A percentile compares a stretch with the other conserved stretches of the same genome.
Evolutionary conservation across 2,329 filamentous ascomycete genomes (phyloP).

Genomic region (Bipolaris victoriae): DNA sequence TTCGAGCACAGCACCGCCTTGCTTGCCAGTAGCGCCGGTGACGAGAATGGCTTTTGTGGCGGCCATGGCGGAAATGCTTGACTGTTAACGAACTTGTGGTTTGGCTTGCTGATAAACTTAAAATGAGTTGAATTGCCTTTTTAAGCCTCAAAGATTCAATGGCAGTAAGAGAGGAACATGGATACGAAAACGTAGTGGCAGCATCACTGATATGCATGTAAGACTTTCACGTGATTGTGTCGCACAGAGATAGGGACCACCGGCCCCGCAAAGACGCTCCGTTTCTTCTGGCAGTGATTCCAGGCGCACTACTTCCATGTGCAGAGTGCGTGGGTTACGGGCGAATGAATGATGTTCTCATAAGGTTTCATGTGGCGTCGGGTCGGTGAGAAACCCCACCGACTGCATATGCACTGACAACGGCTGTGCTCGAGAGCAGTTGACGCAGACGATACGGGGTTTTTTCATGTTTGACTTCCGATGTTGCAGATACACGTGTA

Average conservation of each 20-base stretch:
- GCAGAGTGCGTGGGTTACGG: background rate
- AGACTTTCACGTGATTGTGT: conserved; percentile 1
- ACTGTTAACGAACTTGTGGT: conserved; percentile 9
- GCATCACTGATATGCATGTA: conserved; percentile 8
- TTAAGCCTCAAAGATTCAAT: background rate
- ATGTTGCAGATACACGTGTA: background rate
- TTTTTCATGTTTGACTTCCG: conserved; percentile 3
- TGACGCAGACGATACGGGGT: background rate
- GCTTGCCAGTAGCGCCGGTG: conserved; percentile 56
- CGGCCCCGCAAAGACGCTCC: conserved; percentile 16
- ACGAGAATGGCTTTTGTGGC: conserved; percentile 52
- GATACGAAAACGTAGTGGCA: background rate
- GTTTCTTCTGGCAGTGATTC: conserved; percentile 8
- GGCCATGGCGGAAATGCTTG: conserved; percentile 29
- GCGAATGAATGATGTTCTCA: conserved; percentile 3
- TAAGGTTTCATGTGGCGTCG: conserved; percentile 8
- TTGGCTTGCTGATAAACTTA: conserved; percentile 3
- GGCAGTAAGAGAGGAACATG: background rate
- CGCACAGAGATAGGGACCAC: background rate
- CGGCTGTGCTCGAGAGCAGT: background rate
- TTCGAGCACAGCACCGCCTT: conserved; percentile 54
- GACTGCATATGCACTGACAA: conserved; percentile 7
- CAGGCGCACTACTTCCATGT: conserved; percentile 5
- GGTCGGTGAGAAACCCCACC: conserved; percentile 6
- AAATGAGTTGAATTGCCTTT: background rate